A percentile compares a stretch with the other conserved stretches of the same genome.
These are phyloP conservation scores for Phytopythium delawarense DNA, from an alignment of 352 stramenopile genomes.

Conservation along the genomic window DNA sequence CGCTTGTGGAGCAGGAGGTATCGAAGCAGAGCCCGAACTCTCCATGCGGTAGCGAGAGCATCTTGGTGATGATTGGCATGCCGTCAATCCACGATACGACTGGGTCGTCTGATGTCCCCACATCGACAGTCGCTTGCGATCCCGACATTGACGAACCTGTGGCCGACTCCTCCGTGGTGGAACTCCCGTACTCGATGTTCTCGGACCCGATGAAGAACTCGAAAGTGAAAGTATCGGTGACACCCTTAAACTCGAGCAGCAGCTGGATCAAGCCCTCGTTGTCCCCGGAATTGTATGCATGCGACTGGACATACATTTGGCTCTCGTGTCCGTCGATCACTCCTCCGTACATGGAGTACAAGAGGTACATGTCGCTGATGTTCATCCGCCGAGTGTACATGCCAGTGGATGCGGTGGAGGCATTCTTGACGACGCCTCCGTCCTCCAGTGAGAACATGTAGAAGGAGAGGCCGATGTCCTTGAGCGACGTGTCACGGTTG, in stretches of 20 bases:
- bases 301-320: neutral
- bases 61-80: conserved; percentile 10
- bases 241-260: neutral
- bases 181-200: neutral
- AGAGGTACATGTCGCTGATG: conserved; percentile 16
- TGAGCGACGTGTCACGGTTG: neutral
- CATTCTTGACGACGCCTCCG: conserved; percentile 5
- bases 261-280: conserved; percentile 16
- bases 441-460: conserved; percentile 12
- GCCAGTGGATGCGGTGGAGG: neutral
- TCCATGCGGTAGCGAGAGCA: conserved; percentile 10
- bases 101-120: neutral
- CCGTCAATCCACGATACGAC: neutral
- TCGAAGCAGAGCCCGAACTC: conserved; percentile 21
- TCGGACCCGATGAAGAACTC: conserved; percentile 8
- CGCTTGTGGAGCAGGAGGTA: neutral
- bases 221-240: neutral
- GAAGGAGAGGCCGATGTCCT: conserved; percentile 8
- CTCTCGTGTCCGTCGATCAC: neutral
- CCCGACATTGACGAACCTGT: neutral
- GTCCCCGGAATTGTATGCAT: conserved; percentile 9
- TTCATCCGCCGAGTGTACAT: neutral
- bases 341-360: neutral
- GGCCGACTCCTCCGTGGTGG: neutral
- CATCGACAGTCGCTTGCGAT: neutral